Evolutionary conservation across 2,329 filamentous ascomycete species (phyloP).

Genomic region (Mycosphaerella arachidis): DNA sequence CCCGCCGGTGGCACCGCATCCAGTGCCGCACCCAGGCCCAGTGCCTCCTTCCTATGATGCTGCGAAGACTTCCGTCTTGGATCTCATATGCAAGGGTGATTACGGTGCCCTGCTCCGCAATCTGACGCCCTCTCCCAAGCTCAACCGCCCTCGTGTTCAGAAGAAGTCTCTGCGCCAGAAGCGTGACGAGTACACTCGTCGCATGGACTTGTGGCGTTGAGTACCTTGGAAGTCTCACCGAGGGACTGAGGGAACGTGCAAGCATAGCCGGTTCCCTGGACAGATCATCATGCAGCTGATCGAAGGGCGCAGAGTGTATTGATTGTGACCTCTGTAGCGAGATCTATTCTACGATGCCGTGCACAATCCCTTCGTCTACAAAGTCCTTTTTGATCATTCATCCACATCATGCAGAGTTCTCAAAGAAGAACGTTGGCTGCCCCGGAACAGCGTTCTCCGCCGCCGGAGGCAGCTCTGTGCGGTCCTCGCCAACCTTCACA

Average conservation of each 20-base stretch:
- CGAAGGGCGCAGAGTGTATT: background rate
- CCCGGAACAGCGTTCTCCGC: constrained; percentile 79
- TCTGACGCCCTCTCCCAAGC: background rate
- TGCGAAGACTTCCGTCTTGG: background rate
- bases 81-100: background rate
- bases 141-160: background rate
- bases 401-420: constrained; percentile 52
- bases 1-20: background rate
- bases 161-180: constrained; percentile 1
- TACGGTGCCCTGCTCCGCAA: background rate
- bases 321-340: background rate
- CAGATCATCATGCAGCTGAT: background rate
- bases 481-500: constrained; percentile 53
- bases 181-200: background rate
- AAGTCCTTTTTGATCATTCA: background rate
- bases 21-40: background rate
- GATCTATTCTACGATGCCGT: background rate
- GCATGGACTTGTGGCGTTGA: background rate
- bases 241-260: background rate
- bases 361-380: background rate
- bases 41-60: background rate
- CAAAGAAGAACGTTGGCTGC: constrained; percentile 75
- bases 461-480: constrained; percentile 52
- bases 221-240: background rate
- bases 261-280: background rate